Base-by-base conservation (phyloP, 2,329 filamentous ascomycete genomes). In the Xylariaceae sp. region DNA sequence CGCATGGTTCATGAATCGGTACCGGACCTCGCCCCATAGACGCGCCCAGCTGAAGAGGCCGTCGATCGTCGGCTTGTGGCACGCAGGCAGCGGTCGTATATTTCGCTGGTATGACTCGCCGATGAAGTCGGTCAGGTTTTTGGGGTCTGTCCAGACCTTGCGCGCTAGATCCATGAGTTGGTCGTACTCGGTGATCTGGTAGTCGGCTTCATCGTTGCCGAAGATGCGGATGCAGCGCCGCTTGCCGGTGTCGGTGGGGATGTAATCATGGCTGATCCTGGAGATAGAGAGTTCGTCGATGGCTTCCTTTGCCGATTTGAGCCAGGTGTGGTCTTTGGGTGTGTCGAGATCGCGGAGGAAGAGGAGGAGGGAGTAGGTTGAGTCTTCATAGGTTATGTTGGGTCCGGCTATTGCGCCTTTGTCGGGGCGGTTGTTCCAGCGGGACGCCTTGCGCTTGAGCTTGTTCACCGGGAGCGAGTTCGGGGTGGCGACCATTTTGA, bases 1-100 rank as follows among this genome's bases (percentile, higher is more conserved):
- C 0, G 51, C 5, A 8, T 61, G 58, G n/a, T 63, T 59, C 11
- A 59, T 17, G 3, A 63, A 61, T 1, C 62, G 34, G 2, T 60
- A 62, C 0, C 60, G 7, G 0, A 56, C 54, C 39, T 64, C 62
- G 9, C 30, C 39, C 51, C 57, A 60, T 0, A 30, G 39, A 0
- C 58, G 34, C 0, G 57, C 56, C 10, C 34, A 57, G 2, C 45
- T 5, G 11, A 62, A 60, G 7, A 64, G 34, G 2, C n/a, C 11
- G 2, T 60, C 45, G 4, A 58, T 6, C 1, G 45, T 13, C 8
- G 13, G 52, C 3, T 17, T n/a, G 1, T 18, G 8, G 1, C 44
- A 55, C 2, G 13, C 17, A 0, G n/a, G 9, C 3, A 47, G 2
- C 1, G 7, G 10, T 1, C 56, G n/a, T 0, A 59, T 10, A 2